A percentile compares a stretch with the other conserved stretches of the same genome.
Evolutionary conservation across 768 basidiomycete species (phyloP).

Genomic region (Amanita brunnescens): DNA sequence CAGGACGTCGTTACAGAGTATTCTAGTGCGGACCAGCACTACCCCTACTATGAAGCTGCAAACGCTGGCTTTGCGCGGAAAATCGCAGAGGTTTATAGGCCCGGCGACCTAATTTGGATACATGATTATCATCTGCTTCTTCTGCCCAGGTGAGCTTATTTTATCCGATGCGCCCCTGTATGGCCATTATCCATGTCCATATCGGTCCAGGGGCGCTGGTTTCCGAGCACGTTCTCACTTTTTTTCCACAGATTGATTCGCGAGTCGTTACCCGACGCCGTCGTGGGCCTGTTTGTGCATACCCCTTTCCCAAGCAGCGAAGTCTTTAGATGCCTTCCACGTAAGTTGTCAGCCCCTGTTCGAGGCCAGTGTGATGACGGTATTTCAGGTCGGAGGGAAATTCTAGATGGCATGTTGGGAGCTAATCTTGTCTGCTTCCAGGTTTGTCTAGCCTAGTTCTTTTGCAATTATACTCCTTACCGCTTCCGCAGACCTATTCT

Average conservation of each 20-base stretch:
- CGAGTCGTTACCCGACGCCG: slow-evolving; percentile 54
- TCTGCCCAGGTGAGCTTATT: slow-evolving; percentile 47
- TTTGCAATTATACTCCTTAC: not conserved
- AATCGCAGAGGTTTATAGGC: slow-evolving; percentile 68
- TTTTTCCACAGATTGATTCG: slow-evolving; percentile 50
- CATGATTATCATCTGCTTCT: slow-evolving; percentile 96
- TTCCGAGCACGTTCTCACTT: too few relatives aligned
- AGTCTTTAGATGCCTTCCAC: slow-evolving; percentile 88
- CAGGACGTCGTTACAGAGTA: slow-evolving; percentile 91
- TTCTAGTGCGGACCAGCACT: slow-evolving; percentile 77
- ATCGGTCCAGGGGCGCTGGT: not conserved
- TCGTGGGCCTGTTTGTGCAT: slow-evolving; percentile 91
- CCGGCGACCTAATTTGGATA: slow-evolving; percentile 91
- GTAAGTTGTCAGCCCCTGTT: slow-evolving; percentile 34
- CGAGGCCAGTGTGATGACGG: not conserved
- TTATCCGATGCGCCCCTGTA: not conserved
- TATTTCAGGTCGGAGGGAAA: slow-evolving; percentile 68
- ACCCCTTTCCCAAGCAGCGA: slow-evolving; percentile 97
- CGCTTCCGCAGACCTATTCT: slow-evolving; percentile 61
- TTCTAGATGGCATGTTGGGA: slow-evolving; percentile 96
- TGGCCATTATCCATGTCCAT: slow-evolving; percentile 6
- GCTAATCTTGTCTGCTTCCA: slow-evolving; percentile 97
- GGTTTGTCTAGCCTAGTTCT: slow-evolving; percentile 21
- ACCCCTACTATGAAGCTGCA: slow-evolving; percentile 71
- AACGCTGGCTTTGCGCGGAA: slow-evolving; percentile 75